Conservation (phyloP, 1,284 basidiomycete genomes). For the Malassezia dermatis region DNA sequence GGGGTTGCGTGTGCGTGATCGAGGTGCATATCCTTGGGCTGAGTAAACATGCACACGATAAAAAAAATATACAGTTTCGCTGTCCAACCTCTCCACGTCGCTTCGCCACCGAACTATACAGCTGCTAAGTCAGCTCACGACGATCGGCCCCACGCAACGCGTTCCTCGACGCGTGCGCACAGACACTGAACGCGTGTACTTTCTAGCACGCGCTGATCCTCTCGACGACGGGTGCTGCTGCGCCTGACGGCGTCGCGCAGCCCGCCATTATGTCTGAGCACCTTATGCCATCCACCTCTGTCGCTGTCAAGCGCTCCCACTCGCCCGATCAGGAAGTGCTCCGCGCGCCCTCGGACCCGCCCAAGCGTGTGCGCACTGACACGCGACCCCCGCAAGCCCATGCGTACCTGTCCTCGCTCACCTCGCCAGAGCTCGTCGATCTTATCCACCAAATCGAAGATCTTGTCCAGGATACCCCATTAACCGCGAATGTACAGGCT, state of each 20-base stretch:
- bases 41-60: neutral
- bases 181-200: constrained; percentile 8
- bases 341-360: neutral
- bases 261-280: neutral
- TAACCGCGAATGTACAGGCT: constrained; percentile 1
- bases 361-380: constrained; percentile 9
- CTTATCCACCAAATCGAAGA: constrained; percentile 10
- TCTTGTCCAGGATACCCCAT: constrained; percentile 9
- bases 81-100: neutral
- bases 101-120: constrained; percentile 17
- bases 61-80: constrained; percentile 18
- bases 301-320: constrained; percentile 15
- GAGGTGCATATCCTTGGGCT: neutral
- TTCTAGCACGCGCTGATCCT: neutral
- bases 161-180: constrained; percentile 14
- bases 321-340: constrained; percentile 12
- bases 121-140: constrained; percentile 10
- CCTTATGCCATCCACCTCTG: neutral
- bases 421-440: neutral
- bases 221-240: neutral
- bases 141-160: constrained; percentile 1
- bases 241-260: constrained; percentile 1
- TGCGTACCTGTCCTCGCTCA: constrained; percentile 8
- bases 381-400: constrained; percentile 6
- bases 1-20: neutral